Evolutionary conservation across 2,329 filamentous ascomycete genomes (phyloP), one percentile per base, ranked within the genome.

Genomic region (Hypoxylon sp.): DNA sequence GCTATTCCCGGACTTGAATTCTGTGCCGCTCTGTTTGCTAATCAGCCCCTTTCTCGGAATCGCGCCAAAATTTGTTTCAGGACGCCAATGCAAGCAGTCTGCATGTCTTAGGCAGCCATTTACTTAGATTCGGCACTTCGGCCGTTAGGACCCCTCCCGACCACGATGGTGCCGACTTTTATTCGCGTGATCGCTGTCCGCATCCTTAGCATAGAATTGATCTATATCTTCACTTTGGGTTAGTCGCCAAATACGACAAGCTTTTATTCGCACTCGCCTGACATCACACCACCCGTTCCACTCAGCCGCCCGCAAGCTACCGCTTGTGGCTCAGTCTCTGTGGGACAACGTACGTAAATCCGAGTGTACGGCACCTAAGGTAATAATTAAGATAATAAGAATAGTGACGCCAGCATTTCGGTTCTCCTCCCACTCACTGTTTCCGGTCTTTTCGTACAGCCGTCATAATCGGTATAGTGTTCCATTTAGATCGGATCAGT

Each of bases 231-330:
- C 34, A 25, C 53, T 10, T 51, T 59, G 46, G 51, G 17, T 34
- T 19, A n/a, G 25, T 51, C 14, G 13, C 13, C 30, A 28, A 11
- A 21, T 21, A 19, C 10, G 13, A 43, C 9, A 32, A 34, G 49
- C 48, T 43, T 32, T 7, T 38, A 1, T 19, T 28, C 30, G n/a
- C 2, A 23, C 67, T 69, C 51, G 63, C 14, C 63, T 67, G 63
- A 69, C 60, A 64, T 69, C 67, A 67, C 57, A 64, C 67, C 67
- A 69, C 63, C 17, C 14, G 14, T 41, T 38, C 56, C 25, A 23
- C 23, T 19, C 14, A 49, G 7, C 45, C 23, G 28, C n/a, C 38
- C 36, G 28, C 48, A 7, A 14, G 36, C 17, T 14, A 9, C 53
- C 32, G 55, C 25, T 17, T 28, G 11, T 49, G n/a, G 19, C 23